Evolutionary conservation across 1,284 basidiomycete genomes (phyloP).

Genomic region (Ceratobasidium sp.): DNA sequence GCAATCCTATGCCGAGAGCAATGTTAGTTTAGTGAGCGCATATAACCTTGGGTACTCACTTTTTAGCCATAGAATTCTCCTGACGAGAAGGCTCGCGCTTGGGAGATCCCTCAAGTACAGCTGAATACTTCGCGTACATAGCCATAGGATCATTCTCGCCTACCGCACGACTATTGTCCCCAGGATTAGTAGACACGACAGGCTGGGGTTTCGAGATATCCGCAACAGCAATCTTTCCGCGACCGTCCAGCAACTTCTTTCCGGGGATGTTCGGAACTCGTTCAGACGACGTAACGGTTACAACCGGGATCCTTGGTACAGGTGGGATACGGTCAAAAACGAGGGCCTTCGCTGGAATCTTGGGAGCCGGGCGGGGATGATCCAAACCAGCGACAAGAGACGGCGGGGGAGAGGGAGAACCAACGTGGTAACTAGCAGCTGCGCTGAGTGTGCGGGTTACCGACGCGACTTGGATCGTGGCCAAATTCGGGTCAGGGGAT

Average conservation of each 20-base stretch:
- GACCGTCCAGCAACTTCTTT: slow-evolving; percentile 33
- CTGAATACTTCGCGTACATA: slow-evolving; percentile 43
- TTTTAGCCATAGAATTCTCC: slow-evolving; percentile 38
- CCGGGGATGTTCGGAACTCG: not conserved
- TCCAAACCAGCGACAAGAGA: slow-evolving; percentile 6
- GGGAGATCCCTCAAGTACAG: slow-evolving; percentile 29
- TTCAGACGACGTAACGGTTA: slow-evolving; percentile 12
- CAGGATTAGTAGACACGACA: not conserved
- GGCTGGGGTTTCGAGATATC: slow-evolving; percentile 41
- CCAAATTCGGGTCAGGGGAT: slow-evolving; percentile 41
- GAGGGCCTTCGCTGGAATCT: slow-evolving; percentile 21
- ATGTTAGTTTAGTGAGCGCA: slow-evolving; percentile 2
- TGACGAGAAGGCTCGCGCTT: slow-evolving; percentile 24
- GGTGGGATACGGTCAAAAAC: not conserved
- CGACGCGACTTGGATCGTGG: slow-evolving; percentile 39
- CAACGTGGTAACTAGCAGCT: slow-evolving; percentile 23
- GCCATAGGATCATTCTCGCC: slow-evolving; percentile 39
- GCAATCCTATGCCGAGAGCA: slow-evolving; percentile 22
- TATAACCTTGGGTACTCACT: slow-evolving; percentile 12
- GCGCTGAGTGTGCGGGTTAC: slow-evolving; percentile 37
- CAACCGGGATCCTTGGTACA: slow-evolving; percentile 27
- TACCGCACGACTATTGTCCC: not conserved
- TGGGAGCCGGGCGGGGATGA: slow-evolving; percentile 40
- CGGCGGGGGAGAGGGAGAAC: slow-evolving; percentile 23
- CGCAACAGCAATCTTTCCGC: slow-evolving; percentile 38